Conservation (phyloP, 2,329 filamentous ascomycete species). For the Incumbomyces lentus region DNA sequence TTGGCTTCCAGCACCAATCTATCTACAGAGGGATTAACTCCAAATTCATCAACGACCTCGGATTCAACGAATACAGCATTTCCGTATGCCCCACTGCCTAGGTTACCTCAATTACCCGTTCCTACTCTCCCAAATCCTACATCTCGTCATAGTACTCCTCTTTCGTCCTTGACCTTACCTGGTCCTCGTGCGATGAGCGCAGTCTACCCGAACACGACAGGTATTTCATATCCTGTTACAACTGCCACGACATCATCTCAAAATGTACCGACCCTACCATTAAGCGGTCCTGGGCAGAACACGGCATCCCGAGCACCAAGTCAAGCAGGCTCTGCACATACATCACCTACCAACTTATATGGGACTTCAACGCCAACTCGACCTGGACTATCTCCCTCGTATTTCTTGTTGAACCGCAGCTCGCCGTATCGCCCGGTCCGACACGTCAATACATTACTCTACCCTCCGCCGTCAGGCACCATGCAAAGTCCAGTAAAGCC, state of each 20-base stretch:
- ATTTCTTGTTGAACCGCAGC: conserved; percentile 75
- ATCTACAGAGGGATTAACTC: not conserved
- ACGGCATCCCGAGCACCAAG: conserved; percentile 17
- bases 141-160: conserved; percentile 2
- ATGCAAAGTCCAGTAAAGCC: conserved; percentile 63
- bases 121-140: conserved; percentile 9
- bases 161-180: conserved; percentile 27
- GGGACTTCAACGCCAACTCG: conserved; percentile 49
- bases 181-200: conserved; percentile 59
- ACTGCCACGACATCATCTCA: conserved; percentile 27
- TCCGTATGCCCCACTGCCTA: conserved; percentile 1
- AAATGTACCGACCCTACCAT: conserved; percentile 12
- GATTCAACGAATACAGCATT: conserved; percentile 3
- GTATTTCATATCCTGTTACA: conserved; percentile 40
- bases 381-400: conserved; percentile 70
- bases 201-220: conserved; percentile 54
- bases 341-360: conserved; percentile 60
- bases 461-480: conserved; percentile 71
- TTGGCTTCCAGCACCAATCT: not conserved
- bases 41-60: not conserved
- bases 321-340: conserved; percentile 41
- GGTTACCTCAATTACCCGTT: conserved; percentile 14
- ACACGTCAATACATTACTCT: conserved; percentile 79
- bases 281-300: not conserved
- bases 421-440: conserved; percentile 90